Evolutionary conservation across 148 eudicot genomes (phyloP), one percentile per base, ranked within the genome.

Genomic region (Chenopodium formosanum): DNA sequence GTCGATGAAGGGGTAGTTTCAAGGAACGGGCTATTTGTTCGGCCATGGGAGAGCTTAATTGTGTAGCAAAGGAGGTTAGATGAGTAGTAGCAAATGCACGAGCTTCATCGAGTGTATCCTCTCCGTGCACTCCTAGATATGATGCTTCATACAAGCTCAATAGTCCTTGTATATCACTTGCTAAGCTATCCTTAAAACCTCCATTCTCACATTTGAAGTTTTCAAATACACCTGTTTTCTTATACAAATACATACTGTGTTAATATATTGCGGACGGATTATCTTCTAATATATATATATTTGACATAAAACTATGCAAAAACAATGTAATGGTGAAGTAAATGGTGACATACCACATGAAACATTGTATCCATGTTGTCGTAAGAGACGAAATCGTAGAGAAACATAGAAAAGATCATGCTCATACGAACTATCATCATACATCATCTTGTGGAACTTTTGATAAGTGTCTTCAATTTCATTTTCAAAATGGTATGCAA

Each of bases 371-470:
- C 88, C 88, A 56, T 86, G 88, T 80, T 86, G 88, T 7, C 88
- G 78, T 11, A 83, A 74, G 46, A 89, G 72, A 7, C 90, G 89
- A 79, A 91, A 91, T 7, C 87, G 77, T 32, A 91, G 88, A 76
- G 90, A 84, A 60, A 80, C 82, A 63, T 44, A 58, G 22, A 78
- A 82, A 16, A 91, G 87, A 71, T 84, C 85, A 29, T 75, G 37
- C 4, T 85, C 62, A 16, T 52, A 70, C 4, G 25, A 32, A 46
- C 62, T 73, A 34, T n/a, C n/a, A 4, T 0, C 23, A 17, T 56
- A 37, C 52, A 48, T 48, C 11, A 48, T 78, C 22, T 63, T 65
- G 12, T 84, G 34, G 7, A 85, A 80, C 22, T 77, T 23, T 25
- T 62, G 62, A 13, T 66, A 65, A 14, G 9, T 66, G n/a, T 48